Percentiles rank a stretch among this genome's conserved stretches.
Conservation (phyloP, 805 yeast genomes). For the Wickerhamiella shivajii region DNA sequence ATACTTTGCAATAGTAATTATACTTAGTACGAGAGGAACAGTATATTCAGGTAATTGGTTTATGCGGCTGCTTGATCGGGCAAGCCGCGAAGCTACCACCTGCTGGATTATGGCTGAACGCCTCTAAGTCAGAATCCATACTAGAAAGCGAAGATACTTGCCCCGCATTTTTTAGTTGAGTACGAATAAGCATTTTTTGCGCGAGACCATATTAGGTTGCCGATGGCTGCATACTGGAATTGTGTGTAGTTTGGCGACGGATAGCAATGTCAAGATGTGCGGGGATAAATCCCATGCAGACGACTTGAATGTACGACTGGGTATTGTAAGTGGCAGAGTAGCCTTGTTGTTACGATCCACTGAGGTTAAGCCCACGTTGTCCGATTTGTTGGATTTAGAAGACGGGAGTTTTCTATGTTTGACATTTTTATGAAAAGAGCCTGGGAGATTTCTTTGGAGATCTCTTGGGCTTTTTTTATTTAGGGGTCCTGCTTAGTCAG, state of each 20-base stretch:
- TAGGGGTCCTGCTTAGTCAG: no score
- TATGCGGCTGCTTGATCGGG: conserved; percentile 35
- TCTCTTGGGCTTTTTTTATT: background rate
- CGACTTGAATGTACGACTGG: conserved; percentile 35
- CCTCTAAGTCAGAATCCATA: conserved; percentile 41
- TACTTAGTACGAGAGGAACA: conserved; percentile 29
- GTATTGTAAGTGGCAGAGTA: conserved; percentile 38
- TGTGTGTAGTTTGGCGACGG: conserved; percentile 29
- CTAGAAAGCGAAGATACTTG: conserved; percentile 32
- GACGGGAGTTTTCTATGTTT: background rate
- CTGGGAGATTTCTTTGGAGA: background rate
- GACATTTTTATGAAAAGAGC: background rate
- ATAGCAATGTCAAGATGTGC: conserved; percentile 33
- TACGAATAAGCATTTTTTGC: conserved; percentile 31
- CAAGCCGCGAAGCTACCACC: conserved; percentile 37
- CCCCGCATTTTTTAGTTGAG: conserved; percentile 31
- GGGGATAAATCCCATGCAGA: conserved; percentile 35
- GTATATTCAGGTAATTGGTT: conserved; percentile 35
- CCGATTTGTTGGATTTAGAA: conserved; percentile 20
- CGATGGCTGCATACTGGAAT: conserved; percentile 28
- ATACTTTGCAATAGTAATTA: conserved; percentile 12
- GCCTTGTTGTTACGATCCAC: conserved; percentile 42
- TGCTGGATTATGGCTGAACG: conserved; percentile 33
- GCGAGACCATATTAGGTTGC: conserved; percentile 32
- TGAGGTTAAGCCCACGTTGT: conserved; percentile 34